Conservation (phyloP, 805 yeast genomes). For the Clavispora santaluciae region DNA sequence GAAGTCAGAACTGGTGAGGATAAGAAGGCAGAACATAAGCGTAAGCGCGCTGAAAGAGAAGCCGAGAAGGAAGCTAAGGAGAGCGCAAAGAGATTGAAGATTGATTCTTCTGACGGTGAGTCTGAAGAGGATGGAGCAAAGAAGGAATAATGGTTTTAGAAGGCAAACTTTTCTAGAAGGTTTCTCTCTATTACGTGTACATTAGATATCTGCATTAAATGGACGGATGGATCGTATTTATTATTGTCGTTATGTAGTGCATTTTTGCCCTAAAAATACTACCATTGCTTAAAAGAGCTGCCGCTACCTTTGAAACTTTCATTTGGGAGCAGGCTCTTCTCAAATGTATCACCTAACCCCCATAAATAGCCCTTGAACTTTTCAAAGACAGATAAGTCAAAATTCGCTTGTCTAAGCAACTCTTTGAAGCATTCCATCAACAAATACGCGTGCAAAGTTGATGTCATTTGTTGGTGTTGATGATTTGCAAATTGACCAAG, state of each 20-base stretch:
- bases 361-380: conserved; percentile 49
- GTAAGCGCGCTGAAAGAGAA: conserved; percentile 49
- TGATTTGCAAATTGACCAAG: conserved; percentile 17
- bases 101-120: conserved; percentile 18
- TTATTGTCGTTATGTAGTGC: background rate
- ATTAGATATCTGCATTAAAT: conserved; percentile 10
- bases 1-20: conserved; percentile 55
- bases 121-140: conserved; percentile 11
- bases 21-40: conserved; percentile 48
- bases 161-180: background rate
- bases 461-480: conserved; percentile 34
- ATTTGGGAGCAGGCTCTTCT: conserved; percentile 1
- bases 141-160: background rate
- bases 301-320: conserved; percentile 44
- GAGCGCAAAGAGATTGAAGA: conserved; percentile 21
- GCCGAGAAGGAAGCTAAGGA: conserved; percentile 23
- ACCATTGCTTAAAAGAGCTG: background rate
- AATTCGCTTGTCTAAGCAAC: conserved; percentile 30
- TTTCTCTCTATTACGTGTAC: conserved; percentile 4
- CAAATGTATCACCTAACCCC: conserved; percentile 37
- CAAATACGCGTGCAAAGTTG: conserved; percentile 58
- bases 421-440: conserved; percentile 64
- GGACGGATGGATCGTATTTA: conserved; percentile 3
- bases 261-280: background rate
- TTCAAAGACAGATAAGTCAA: conserved; percentile 18